These are phyloP conservation scores for Boechera divaricarpa DNA, from an alignment of 345 rosid species.

Conservation along the genomic window DNA sequence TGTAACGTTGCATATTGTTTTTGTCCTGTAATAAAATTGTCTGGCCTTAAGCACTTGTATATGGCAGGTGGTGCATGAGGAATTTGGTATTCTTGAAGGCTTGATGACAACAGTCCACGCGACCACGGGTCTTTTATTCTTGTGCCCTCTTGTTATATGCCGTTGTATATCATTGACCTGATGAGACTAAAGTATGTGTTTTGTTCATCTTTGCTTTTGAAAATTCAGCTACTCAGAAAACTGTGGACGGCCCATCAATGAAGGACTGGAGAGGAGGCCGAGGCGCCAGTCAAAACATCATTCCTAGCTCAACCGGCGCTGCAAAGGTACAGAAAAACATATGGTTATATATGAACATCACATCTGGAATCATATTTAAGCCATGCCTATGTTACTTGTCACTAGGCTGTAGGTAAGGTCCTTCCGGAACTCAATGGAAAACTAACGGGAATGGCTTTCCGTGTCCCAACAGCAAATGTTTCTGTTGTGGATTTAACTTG, in stretches of 20 bases:
- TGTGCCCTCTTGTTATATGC: conserved; percentile 19
- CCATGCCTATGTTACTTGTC: neutral
- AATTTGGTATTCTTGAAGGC: conserved; percentile 92
- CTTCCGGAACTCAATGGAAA: conserved; percentile 95
- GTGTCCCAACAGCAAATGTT: conserved; percentile 93
- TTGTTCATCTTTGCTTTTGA: conserved; percentile 22
- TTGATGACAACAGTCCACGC: conserved; percentile 99
- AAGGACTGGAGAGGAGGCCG: conserved; percentile 99
- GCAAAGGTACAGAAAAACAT: conserved; percentile 65
- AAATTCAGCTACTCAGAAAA: conserved; percentile 85
- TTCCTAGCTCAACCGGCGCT: conserved; percentile 98
- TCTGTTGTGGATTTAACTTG: conserved; percentile 97
- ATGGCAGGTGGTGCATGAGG: conserved; percentile 87
- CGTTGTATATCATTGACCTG: neutral
- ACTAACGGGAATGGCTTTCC: conserved; percentile 99
- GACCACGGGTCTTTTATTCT: conserved; percentile 70
- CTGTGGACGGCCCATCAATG: conserved; percentile 96
- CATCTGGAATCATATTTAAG: neutral
- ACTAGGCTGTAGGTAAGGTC: conserved; percentile 97
- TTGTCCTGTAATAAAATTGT: neutral
- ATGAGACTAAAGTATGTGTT: conserved; percentile 1
- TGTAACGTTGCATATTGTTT: conserved; percentile 15
- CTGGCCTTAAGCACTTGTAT: conserved; percentile 5
- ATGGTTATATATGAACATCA: neutral
- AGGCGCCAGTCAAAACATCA: conserved; percentile 95